Conservation (phyloP, 345 rosid genomes). For the Cardamine occulta region DNA sequence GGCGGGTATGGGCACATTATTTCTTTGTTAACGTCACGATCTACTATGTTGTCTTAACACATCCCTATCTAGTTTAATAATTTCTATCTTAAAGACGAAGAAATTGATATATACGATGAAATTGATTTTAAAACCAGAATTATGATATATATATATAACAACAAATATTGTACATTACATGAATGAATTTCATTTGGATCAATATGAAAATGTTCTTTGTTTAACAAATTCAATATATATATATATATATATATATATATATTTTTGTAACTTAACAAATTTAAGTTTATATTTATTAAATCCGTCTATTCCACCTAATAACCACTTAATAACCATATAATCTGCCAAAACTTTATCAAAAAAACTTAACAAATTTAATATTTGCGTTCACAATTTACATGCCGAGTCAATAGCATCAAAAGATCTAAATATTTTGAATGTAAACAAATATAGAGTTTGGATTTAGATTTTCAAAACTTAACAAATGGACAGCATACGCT, state of each 20-base stretch:
- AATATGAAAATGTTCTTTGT: not conserved
- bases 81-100: not conserved
- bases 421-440: no score
- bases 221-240: not conserved
- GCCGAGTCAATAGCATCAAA: no score
- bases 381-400: not conserved
- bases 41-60: not conserved
- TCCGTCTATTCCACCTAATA: no score
- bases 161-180: not conserved
- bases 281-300: no score
- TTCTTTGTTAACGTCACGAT: slow-evolving; percentile 5
- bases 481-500: not conserved
- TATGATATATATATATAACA: not conserved
- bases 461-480: not conserved
- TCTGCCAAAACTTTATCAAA: no score
- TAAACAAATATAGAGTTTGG: no score
- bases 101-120: not conserved
- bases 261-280: no score
- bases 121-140: not conserved
- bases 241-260: no score
- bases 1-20: not conserved
- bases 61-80: not conserved
- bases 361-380: not conserved
- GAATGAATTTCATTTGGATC: not conserved
- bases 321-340: no score